These are phyloP conservation scores for Pyrenophora teres DNA, from an alignment of 2,329 filamentous ascomycete species.

Conservation along the genomic window DNA sequence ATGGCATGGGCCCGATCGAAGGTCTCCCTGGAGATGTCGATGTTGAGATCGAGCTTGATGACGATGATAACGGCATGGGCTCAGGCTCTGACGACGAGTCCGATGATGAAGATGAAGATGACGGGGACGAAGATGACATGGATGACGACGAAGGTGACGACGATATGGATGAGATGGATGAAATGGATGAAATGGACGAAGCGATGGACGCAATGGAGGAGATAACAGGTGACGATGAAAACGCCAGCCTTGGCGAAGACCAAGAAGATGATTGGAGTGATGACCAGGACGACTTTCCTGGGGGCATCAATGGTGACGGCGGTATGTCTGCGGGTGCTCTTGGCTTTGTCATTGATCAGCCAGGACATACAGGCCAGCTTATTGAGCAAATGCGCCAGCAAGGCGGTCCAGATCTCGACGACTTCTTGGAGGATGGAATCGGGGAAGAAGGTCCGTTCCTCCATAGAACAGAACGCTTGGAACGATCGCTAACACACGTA, in stretches of 20 bases:
- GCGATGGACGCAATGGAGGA: conserved; percentile 45
- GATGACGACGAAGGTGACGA: conserved; percentile 46
- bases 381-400: conserved; percentile 49
- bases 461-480: not conserved
- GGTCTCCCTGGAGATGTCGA: conserved; percentile 68
- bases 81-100: conserved; percentile 60
- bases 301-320: conserved; percentile 56
- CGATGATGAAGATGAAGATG: conserved; percentile 61
- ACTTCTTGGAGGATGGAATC: conserved; percentile 63
- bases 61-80: conserved; percentile 63
- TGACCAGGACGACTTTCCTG: conserved; percentile 53
- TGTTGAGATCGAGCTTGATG: conserved; percentile 85
- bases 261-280: conserved; percentile 52
- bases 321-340: conserved; percentile 53
- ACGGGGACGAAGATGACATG: conserved; percentile 56
- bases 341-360: conserved; percentile 44
- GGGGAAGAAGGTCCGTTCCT: conserved; percentile 62
- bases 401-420: conserved; percentile 53
- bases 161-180: not conserved
- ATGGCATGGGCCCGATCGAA: conserved; percentile 75
- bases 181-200: conserved; percentile 50
- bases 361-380: conserved; percentile 23
- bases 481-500: conserved; percentile 44
- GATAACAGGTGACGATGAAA: conserved; percentile 54
- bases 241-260: conserved; percentile 50